A percentile compares a stretch with the other conserved stretches of the same genome.
Conservation (phyloP, 768 basidiomycete species). For the Russula compacta region DNA sequence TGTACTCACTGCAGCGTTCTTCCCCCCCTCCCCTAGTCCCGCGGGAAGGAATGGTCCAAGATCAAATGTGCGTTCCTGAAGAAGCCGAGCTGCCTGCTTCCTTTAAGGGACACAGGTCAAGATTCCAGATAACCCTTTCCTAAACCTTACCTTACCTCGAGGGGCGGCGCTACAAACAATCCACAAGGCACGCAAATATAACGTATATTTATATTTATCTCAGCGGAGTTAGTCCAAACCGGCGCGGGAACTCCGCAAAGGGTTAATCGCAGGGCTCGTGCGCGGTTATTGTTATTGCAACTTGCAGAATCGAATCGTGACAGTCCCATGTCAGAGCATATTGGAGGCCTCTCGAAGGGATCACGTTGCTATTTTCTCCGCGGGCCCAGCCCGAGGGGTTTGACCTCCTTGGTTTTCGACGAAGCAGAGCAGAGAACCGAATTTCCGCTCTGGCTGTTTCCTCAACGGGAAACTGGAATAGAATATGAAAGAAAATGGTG, state of each 20-base stretch:
- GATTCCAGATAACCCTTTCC: not conserved
- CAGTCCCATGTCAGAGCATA: not conserved
- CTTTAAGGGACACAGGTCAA: not conserved
- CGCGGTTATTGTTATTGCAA: no score
- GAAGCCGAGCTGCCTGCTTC: not conserved
- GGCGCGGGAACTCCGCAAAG: not conserved
- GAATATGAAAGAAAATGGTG: not conserved
- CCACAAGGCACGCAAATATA: not conserved
- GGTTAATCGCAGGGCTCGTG: not conserved
- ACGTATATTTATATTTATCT: not conserved
- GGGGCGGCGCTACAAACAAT: not conserved
- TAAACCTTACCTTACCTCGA: not conserved
- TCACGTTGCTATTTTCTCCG: not conserved
- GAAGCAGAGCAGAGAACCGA: no score
- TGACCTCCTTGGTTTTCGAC: not conserved
- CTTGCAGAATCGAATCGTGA: no score
- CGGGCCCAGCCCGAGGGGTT: not conserved
- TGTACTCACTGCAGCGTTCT: not conserved
- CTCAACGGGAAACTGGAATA: no score
- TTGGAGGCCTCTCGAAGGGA: not conserved
- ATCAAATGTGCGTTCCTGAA: not conserved
- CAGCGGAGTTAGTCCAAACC: not conserved
- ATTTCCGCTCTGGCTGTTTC: no score
- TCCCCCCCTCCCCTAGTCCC: no score
- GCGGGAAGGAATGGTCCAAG: not conserved